A percentile compares a stretch with the other conserved stretches of the same genome.
Evolutionary conservation across 2,329 filamentous ascomycete species (phyloP).

Genomic region (Beauveria caledonica): DNA sequence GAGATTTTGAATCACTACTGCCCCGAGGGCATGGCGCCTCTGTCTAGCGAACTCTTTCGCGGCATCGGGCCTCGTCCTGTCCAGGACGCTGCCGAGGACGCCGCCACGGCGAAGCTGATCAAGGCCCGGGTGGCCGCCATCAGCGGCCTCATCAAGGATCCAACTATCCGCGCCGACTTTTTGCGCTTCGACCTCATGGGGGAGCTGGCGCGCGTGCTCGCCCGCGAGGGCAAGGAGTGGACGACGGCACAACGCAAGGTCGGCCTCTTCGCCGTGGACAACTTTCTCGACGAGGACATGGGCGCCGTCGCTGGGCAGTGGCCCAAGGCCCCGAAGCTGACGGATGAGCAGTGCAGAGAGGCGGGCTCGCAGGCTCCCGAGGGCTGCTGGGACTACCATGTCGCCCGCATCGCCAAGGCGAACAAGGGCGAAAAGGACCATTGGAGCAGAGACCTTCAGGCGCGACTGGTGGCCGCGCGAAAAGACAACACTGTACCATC

Average conservation of each 20-base stretch:
- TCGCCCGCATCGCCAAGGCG: constrained; percentile 31
- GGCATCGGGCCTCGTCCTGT: constrained; percentile 28
- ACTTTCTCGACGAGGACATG: constrained; percentile 58
- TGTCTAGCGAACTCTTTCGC: constrained; percentile 34
- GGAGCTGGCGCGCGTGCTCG: constrained; percentile 44
- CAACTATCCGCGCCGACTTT: constrained; percentile 46
- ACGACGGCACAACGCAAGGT: constrained; percentile 44
- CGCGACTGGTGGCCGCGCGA: constrained; percentile 26
- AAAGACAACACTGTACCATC: constrained; percentile 20
- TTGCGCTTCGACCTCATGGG: constrained; percentile 45
- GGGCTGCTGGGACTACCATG: constrained; percentile 52
- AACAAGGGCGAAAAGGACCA: constrained; percentile 29
- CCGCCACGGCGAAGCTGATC: constrained; percentile 21
- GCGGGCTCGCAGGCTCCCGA: constrained; percentile 29
- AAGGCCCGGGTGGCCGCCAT: constrained; percentile 42
- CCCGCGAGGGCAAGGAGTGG: constrained; percentile 39
- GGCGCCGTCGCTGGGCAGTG: constrained; percentile 50
- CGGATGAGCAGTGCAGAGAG: constrained; percentile 28
- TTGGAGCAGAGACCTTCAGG: constrained; percentile 38
- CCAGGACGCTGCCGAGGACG: constrained; percentile 9
- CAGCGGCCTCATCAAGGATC: constrained; percentile 47
- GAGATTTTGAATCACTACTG: constrained; percentile 32
- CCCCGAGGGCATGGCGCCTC: constrained; percentile 17
- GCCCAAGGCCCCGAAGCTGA: constrained; percentile 33
- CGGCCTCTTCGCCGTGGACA: constrained; percentile 53